phyloP scores from a whole-genome alignment of 1,284 basidiomycete genomes.

The Stygiomarasmius scandens region DNA sequence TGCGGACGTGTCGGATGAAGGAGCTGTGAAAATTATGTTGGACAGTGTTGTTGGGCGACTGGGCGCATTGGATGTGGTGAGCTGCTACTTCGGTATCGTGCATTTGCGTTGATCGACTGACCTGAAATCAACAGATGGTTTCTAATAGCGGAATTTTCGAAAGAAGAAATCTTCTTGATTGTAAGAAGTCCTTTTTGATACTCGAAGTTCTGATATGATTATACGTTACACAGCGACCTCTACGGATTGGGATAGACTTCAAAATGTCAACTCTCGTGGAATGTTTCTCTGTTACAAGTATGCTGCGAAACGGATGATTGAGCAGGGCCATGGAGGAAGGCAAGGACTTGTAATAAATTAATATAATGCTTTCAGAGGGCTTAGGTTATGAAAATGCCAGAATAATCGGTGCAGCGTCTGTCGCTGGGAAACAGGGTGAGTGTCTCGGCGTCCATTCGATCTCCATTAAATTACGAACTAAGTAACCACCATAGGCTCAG shows the following conservation, averaged over 20 bases:
- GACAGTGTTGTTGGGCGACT: constrained; percentile 30
- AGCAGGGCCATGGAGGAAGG: constrained; percentile 34
- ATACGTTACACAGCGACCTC: constrained; percentile 15
- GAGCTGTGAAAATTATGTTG: constrained; percentile 38
- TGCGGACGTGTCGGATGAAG: constrained; percentile 37
- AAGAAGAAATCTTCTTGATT: constrained; percentile 28
- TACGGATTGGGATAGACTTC: constrained; percentile 16
- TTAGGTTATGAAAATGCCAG: too few species aligned
- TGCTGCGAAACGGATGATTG: constrained; percentile 31
- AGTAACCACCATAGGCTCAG: too few species aligned
- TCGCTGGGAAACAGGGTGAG: constrained; percentile 34
- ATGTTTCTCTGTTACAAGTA: constrained; percentile 28
- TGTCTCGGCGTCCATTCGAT: not conserved
- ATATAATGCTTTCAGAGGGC: too few species aligned
- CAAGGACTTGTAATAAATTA: too few species aligned
- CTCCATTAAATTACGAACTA: too few species aligned
- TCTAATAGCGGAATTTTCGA: constrained; percentile 37
- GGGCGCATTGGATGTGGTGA: constrained; percentile 40
- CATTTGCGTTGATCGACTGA: too few species aligned
- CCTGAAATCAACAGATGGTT: constrained; percentile 25
- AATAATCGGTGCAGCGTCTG: constrained; percentile 38
- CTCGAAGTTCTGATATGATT: constrained; percentile 4
- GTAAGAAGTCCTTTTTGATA: not conserved
- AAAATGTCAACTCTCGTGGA: constrained; percentile 19
- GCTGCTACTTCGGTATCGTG: constrained; percentile 12